A percentile compares a stretch with the other conserved stretches of the same genome.
Conservation (phyloP, 345 rosid species). For the Nasturtium officinale region DNA sequence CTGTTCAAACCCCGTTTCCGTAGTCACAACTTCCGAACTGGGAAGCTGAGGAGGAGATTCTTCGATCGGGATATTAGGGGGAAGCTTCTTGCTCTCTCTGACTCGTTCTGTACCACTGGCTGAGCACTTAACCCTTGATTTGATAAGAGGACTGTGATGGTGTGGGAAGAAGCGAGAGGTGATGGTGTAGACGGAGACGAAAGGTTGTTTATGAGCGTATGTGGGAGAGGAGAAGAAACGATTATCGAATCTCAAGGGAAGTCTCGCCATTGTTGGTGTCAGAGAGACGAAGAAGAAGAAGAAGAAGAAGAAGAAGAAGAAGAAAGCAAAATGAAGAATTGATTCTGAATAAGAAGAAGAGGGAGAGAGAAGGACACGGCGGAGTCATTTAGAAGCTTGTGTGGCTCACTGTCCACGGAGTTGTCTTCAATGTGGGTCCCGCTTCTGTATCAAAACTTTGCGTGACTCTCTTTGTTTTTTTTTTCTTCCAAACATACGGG, state of each 20-base stretch:
- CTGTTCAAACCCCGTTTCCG: constrained; percentile 55
- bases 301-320: no score
- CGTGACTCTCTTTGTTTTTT: background rate
- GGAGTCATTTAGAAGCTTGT: constrained; percentile 38
- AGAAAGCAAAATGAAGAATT: background rate
- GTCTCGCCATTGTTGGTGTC: constrained; percentile 56
- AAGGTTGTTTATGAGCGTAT: constrained; percentile 39
- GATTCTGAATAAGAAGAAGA: constrained; percentile 13
- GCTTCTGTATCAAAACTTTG: constrained; percentile 26
- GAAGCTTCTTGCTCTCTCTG: constrained; percentile 49
- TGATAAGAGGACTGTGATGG: constrained; percentile 36
- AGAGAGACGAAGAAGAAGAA: constrained; percentile 23
- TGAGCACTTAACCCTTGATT: constrained; percentile 55
- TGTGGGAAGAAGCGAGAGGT: constrained; percentile 26
- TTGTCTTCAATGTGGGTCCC: constrained; percentile 36
- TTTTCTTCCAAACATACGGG: background rate
- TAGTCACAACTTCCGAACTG: constrained; percentile 21
- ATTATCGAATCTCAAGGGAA: constrained; percentile 48
- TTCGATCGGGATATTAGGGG: constrained; percentile 38
- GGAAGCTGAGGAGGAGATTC: constrained; percentile 42
- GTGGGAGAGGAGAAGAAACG: constrained; percentile 47
- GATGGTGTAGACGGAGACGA: constrained; percentile 40
- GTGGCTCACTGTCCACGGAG: constrained; percentile 51
- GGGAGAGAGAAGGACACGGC: constrained; percentile 64
- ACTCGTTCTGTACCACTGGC: constrained; percentile 62